These are phyloP conservation scores for Nothophoma quercina DNA, from an alignment of 2,329 filamentous ascomycete species.

Conservation along the genomic window DNA sequence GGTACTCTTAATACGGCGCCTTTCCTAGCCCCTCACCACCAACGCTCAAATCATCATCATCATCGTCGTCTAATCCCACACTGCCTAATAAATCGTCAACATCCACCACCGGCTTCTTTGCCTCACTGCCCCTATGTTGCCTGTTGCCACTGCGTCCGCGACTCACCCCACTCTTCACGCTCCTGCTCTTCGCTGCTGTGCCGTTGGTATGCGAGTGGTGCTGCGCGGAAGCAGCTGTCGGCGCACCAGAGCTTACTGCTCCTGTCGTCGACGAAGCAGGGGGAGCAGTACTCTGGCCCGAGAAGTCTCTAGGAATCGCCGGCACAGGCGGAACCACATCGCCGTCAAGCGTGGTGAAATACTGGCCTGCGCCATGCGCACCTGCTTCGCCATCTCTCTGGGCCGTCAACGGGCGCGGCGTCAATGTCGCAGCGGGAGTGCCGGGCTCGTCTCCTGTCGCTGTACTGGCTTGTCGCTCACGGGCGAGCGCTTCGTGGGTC, in stretches of 20 bases:
- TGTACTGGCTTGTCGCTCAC: constrained; percentile 1
- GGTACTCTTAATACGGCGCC: constrained; percentile 43
- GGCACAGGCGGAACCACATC: constrained; percentile 43
- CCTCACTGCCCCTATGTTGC: constrained; percentile 24
- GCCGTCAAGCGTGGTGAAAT: constrained; percentile 6
- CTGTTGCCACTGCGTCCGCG: constrained; percentile 30
- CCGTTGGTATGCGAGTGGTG: constrained; percentile 33
- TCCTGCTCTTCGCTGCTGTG: constrained; percentile 33
- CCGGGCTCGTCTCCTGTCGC: constrained; percentile 18
- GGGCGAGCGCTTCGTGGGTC: constrained; percentile 24
- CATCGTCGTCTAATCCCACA: constrained; percentile 41
- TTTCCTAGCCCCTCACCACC: constrained; percentile 21
- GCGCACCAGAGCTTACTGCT: no score
- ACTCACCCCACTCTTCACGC: constrained; percentile 34
- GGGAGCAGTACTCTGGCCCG: constrained; percentile 24
- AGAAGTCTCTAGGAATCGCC: constrained; percentile 40
- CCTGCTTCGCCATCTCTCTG: constrained; percentile 17
- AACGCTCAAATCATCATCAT: constrained; percentile 18
- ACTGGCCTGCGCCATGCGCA: constrained; percentile 18
- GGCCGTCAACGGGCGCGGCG: constrained; percentile 28
- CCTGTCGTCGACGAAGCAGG: constrained; percentile 24
- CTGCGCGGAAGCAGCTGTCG: no score
- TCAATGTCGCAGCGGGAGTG: constrained; percentile 34
- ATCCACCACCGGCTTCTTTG: constrained; percentile 31
- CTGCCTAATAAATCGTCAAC: constrained; percentile 46